Percentiles rank a stretch among this genome's conserved stretches.
Evolutionary conservation across 2,329 filamentous ascomycete species (phyloP).

Genomic region (Aureobasidium sp.): DNA sequence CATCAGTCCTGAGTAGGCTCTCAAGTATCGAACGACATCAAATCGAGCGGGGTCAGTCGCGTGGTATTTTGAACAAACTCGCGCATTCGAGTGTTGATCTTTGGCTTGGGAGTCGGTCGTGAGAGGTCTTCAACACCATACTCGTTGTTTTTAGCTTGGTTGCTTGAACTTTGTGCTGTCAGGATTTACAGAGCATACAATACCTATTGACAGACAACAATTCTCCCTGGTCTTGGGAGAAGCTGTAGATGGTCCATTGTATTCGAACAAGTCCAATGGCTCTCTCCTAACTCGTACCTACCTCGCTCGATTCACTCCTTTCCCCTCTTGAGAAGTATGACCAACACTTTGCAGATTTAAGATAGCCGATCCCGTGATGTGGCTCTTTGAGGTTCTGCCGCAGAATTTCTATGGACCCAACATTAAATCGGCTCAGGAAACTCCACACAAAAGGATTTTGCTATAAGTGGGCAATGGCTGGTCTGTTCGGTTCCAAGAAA

Average conservation of each 20-base stretch:
- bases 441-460: background rate
- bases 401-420: background rate
- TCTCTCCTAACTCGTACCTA: background rate
- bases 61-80: background rate
- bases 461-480: background rate
- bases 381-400: background rate
- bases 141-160: background rate
- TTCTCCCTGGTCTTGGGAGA: background rate
- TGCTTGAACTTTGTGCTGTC: background rate
- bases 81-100: background rate
- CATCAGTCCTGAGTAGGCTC: background rate
- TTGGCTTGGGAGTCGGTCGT: background rate
- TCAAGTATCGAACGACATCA: background rate
- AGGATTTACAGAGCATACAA: background rate
- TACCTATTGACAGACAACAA: background rate
- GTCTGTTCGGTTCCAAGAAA: background rate
- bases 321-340: background rate
- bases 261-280: background rate
- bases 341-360: background rate
- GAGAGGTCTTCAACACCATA: background rate
- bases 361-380: background rate
- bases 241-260: background rate
- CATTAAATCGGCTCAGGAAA: no score
- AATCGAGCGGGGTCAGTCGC: background rate
- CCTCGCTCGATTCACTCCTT: background rate